phyloP scores from a whole-genome alignment of 148 eudicot genomes.

The Rhododendron kiyosumense region DNA sequence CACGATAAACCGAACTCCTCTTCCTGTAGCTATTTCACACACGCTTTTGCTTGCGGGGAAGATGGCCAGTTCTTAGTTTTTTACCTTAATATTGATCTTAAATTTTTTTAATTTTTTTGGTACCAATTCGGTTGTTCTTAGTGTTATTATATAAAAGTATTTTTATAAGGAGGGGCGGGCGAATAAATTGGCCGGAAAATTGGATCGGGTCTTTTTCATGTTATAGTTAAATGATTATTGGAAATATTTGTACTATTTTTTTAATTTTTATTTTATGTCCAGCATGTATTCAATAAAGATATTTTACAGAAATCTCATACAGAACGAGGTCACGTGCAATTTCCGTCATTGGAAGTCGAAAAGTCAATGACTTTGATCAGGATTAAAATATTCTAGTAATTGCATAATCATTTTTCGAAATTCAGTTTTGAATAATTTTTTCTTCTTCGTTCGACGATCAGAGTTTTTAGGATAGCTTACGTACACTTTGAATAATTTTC shows the following conservation, averaged over 20 bases:
- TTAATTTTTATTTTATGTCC: not conserved
- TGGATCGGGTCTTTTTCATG: not conserved
- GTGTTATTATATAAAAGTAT: too few relatives aligned
- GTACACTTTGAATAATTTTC: too few relatives aligned
- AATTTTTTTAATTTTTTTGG: too few relatives aligned
- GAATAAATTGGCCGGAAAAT: not conserved
- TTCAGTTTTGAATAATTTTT: not conserved
- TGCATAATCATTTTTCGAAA: not conserved
- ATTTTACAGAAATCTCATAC: not conserved
- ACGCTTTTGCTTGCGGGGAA: not conserved
- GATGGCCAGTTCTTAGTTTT: not conserved
- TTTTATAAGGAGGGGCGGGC: not conserved
- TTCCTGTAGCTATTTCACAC: not conserved
- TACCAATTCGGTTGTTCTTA: too few relatives aligned
- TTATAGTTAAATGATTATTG: too few relatives aligned
- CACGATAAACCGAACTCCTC: not conserved
- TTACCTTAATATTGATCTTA: not conserved
- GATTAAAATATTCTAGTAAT: not conserved
- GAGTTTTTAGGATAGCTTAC: accelerated
- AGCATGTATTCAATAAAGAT: not conserved
- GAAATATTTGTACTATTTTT: not conserved
- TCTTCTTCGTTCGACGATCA: too few relatives aligned
- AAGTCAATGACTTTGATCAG: not conserved
- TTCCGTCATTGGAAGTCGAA: not conserved
- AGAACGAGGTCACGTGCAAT: not conserved